These are phyloP conservation scores for Incumbomyces lentus DNA, from an alignment of 2,329 filamentous ascomycete species.

Conservation along the genomic window DNA sequence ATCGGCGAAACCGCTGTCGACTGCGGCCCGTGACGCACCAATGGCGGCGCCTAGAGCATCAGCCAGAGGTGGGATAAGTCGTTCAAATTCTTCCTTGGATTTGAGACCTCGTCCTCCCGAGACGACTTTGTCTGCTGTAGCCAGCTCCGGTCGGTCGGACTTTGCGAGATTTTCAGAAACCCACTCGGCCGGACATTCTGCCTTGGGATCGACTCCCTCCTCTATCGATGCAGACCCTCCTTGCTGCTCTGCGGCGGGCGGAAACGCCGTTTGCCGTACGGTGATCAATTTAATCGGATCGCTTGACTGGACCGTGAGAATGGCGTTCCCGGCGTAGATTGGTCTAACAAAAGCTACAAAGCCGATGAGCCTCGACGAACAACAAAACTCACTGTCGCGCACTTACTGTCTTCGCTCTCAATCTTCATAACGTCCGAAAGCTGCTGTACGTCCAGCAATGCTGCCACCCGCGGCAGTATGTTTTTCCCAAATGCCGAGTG, in stretches of 20 bases:
- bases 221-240: slow-evolving; percentile 62
- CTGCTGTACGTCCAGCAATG: slow-evolving; percentile 82
- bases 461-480: slow-evolving; percentile 80
- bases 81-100: slow-evolving; percentile 96
- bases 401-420: slow-evolving; percentile 70
- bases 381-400: slow-evolving; percentile 7
- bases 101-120: slow-evolving; percentile 91
- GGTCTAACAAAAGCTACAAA: slow-evolving; percentile 70
- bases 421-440: slow-evolving; percentile 84
- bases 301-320: slow-evolving; percentile 84
- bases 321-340: slow-evolving; percentile 96
- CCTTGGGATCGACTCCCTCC: slow-evolving; percentile 75
- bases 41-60: slow-evolving; percentile 92
- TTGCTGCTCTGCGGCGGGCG: slow-evolving; percentile 56
- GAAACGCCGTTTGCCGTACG: slow-evolving; percentile 85
- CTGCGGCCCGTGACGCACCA: slow-evolving; percentile 85
- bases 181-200: slow-evolving; percentile 68
- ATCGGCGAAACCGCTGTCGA: slow-evolving; percentile 95
- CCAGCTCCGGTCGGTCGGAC: slow-evolving; percentile 86
- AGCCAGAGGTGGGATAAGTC: slow-evolving; percentile 79
- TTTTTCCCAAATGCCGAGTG: slow-evolving; percentile 97
- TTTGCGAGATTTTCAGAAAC: slow-evolving; percentile 86
- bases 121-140: slow-evolving; percentile 79
- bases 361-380: background rate
- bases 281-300: slow-evolving; percentile 84